phyloP scores from a whole-genome alignment of 495 filamentous ascomycete genomes.

The Neurospora sp. region DNA sequence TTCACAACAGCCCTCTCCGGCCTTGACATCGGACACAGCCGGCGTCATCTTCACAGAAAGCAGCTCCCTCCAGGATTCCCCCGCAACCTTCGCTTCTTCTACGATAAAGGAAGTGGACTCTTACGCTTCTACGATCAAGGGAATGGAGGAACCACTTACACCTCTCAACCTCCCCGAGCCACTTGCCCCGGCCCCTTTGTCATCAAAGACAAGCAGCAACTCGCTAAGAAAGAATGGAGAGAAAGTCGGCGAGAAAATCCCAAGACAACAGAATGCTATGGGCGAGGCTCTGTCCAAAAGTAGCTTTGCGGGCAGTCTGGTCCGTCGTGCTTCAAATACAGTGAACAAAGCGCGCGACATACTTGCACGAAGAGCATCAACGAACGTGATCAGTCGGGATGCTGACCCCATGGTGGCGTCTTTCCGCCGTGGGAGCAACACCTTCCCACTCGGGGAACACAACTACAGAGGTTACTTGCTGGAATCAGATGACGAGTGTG shows the following conservation, averaged over 20 bases:
- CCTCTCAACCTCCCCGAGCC: constrained; percentile 35
- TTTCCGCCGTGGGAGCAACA: background rate
- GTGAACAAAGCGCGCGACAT: constrained; percentile 19
- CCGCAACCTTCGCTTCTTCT: constrained; percentile 26
- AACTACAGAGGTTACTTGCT: background rate
- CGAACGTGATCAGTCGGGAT: background rate
- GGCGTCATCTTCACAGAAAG: constrained; percentile 25
- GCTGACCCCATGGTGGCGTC: background rate
- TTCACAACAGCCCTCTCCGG: constrained; percentile 33
- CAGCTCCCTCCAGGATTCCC: constrained; percentile 33
- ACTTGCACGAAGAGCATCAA: background rate
- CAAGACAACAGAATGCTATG: constrained; percentile 16
- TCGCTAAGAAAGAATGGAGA: constrained; percentile 20
- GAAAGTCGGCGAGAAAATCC: background rate
- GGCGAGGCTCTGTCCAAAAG: constrained; percentile 15
- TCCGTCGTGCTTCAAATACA: constrained; percentile 37
- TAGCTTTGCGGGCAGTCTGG: constrained; percentile 17
- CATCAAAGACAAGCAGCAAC: constrained; percentile 27
- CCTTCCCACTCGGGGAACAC: background rate
- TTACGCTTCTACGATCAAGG: constrained; percentile 1
- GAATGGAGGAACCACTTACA: constrained; percentile 6
- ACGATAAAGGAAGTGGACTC: constrained; percentile 12
- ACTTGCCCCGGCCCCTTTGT: constrained; percentile 16
- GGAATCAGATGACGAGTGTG: constrained; percentile 56
- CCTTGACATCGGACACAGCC: constrained; percentile 28